phyloP scores from a whole-genome alignment of 495 filamentous ascomycete species.

The Talaromyces thailandensis region DNA sequence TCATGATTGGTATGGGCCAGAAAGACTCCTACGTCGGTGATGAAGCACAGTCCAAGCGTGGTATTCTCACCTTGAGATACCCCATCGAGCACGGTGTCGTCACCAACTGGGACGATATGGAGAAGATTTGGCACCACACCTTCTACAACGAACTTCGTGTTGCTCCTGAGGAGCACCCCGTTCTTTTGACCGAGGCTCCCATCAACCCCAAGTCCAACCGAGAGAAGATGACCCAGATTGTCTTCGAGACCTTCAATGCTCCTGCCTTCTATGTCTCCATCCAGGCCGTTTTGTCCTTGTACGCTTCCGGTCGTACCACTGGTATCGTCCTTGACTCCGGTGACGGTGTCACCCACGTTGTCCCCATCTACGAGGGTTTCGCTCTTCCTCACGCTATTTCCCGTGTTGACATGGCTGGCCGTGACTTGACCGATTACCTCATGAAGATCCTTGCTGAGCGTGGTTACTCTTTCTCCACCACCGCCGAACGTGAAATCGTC shows the following conservation, averaged over 20 bases:
- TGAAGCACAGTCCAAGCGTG: slow-evolving; percentile 99
- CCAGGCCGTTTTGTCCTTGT: slow-evolving; percentile 97
- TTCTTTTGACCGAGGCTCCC: slow-evolving; percentile 96
- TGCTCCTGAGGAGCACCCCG: slow-evolving; percentile 98
- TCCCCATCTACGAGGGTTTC: slow-evolving; percentile 99
- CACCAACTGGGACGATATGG: slow-evolving; percentile 99
- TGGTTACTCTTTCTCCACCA: slow-evolving; percentile 98
- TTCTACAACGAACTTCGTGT: slow-evolving; percentile 99
- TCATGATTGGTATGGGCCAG: slow-evolving; percentile 99
- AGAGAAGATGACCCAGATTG: slow-evolving; percentile 99
- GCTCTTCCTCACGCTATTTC: slow-evolving; percentile 98
- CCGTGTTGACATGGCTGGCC: slow-evolving; percentile 99
- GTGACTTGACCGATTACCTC: slow-evolving; percentile 98
- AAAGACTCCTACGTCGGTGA: slow-evolving; percentile 99
- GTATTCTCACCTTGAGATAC: slow-evolving; percentile 98
- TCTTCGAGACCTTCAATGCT: slow-evolving; percentile 99
- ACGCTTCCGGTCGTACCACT: slow-evolving; percentile 99
- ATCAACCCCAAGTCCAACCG: slow-evolving; percentile 99
- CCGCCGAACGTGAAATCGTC: slow-evolving; percentile 99
- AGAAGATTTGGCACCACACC: slow-evolving; percentile 99
- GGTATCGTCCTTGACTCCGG: slow-evolving; percentile 99
- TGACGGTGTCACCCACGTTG: slow-evolving; percentile 99
- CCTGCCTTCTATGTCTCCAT: slow-evolving; percentile 99
- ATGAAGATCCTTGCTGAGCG: slow-evolving; percentile 99
- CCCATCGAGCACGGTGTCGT: slow-evolving; percentile 99